Evolutionary conservation across 2,329 filamentous ascomycete genomes (phyloP), one percentile per base, ranked within the genome.

Genomic region (Ilyonectria sp.): DNA sequence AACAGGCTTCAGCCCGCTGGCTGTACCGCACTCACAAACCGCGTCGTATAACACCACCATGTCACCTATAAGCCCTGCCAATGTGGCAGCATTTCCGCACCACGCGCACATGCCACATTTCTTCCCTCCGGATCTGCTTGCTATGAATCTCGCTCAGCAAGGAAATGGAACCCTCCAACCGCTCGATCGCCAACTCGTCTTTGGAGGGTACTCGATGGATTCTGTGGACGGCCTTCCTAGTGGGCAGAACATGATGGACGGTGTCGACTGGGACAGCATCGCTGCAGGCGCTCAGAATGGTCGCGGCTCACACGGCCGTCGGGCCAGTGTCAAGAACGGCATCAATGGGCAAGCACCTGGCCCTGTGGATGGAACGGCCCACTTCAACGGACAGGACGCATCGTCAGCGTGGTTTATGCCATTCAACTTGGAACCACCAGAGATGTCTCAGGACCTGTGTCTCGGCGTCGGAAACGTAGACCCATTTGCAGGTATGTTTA

Each of bases 381-480:
- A 68, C 44, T 76, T 79, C 54, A 68, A 60, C 54, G 78, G 77
- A 4, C 81, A 81, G 40, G 87, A 89, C 68, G 82, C 86, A 2
- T 87, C 84, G 57, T 92, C 91, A 59, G 93, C 93, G 6, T 98
- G 95, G 93, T 97, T 97, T 79, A 91, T 97, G 84, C 94, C 95
- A 1, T 97, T 97, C 81, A 97, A 97, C 77, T 90, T 97, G 81
- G 93, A 96, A 65, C 93, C 94, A 21, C 90, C 93, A 0, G 88
- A 90, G 64, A 80, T 89, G 47, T 82, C 83, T 7, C 86, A 86
- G 60, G 86, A 88, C 43, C 70, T 85, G 59, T 79, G 79, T 21
- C 75, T 83, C 31, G 80, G 79, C 8, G 75, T 86, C 69, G 78
- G 78, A 26, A 81, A 81, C 40, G 79, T 86, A 29, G 87, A 89